Percentiles rank a stretch among this genome's conserved stretches.
Evolutionary conservation across 2,329 filamentous ascomycete species (phyloP).

Genomic region (Diaporthe citriasiana): DNA sequence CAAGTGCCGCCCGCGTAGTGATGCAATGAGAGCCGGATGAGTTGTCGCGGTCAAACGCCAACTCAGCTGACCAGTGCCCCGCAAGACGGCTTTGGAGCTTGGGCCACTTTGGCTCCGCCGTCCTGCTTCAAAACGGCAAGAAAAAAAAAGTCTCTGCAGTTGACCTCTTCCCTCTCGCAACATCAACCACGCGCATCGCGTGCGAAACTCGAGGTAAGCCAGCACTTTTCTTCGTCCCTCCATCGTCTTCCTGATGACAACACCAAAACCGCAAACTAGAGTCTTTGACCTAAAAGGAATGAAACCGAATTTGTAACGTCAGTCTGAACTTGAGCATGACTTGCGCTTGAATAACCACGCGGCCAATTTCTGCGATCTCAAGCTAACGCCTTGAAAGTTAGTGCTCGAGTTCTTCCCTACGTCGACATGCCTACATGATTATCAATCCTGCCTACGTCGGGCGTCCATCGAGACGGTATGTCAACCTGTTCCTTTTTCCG

Average conservation of each 20-base stretch:
- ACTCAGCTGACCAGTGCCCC: slow-evolving; percentile 29
- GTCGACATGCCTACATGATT: slow-evolving; percentile 4
- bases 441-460: slow-evolving; percentile 5
- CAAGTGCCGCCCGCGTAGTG: slow-evolving; percentile 29
- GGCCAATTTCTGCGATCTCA: slow-evolving; percentile 21
- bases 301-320: slow-evolving; percentile 92
- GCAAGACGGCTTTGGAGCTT: slow-evolving; percentile 29
- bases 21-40: neutral
- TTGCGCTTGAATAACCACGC: slow-evolving; percentile 41
- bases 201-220: slow-evolving; percentile 40
- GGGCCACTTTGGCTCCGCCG: slow-evolving; percentile 15
- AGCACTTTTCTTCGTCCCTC: slow-evolving; percentile 30
- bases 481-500: slow-evolving; percentile 32
- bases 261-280: slow-evolving; percentile 92
- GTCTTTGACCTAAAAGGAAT: slow-evolving; percentile 91
- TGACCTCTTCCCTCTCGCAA: slow-evolving; percentile 33
- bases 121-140: slow-evolving; percentile 30
- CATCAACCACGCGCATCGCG: slow-evolving; percentile 34
- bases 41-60: slow-evolving; percentile 29
- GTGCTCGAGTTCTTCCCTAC: slow-evolving; percentile 23
- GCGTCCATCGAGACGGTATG: slow-evolving; percentile 44
- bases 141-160: slow-evolving; percentile 36
- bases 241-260: slow-evolving; percentile 79
- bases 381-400: slow-evolving; percentile 39
- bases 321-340: slow-evolving; percentile 77